Evolutionary conservation across 208 protist species (phyloP).

Genomic region (Wallacemonas collosoma): DNA sequence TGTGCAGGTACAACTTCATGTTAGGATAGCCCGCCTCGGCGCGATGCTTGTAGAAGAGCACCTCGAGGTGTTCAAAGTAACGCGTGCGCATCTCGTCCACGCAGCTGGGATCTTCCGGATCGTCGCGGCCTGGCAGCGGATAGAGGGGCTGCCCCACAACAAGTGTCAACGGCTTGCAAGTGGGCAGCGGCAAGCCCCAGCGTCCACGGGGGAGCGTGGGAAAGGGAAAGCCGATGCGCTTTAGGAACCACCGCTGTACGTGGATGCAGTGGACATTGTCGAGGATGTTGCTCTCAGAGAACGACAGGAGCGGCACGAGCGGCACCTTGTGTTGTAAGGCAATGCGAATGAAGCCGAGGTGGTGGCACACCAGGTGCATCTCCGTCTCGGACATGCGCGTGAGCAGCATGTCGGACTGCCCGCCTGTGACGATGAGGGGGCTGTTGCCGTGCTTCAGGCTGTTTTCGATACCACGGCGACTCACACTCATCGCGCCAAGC

Average conservation of each 20-base stretch:
- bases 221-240: slow-evolving; percentile 66
- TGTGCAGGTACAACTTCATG: slow-evolving; percentile 61
- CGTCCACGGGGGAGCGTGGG: slow-evolving; percentile 58
- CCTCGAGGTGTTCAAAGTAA: slow-evolving; percentile 63
- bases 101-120: slow-evolving; percentile 36
- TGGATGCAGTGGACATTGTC: slow-evolving; percentile 52
- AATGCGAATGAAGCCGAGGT: slow-evolving; percentile 66
- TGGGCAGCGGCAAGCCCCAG: slow-evolving; percentile 60
- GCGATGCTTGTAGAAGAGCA: slow-evolving; percentile 63
- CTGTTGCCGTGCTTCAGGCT: slow-evolving; percentile 46
- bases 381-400: slow-evolving; percentile 40
- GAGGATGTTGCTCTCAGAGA: slow-evolving; percentile 68
- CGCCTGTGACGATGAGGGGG: slow-evolving; percentile 70
- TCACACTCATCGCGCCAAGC: slow-evolving; percentile 45
- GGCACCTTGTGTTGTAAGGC: slow-evolving; percentile 55
- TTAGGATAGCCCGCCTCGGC: slow-evolving; percentile 57
- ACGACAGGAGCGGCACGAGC: slow-evolving; percentile 66
- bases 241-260: slow-evolving; percentile 57
- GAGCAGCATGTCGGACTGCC: slow-evolving; percentile 75
- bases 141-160: slow-evolving; percentile 59
- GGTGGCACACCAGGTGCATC: slow-evolving; percentile 72
- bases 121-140: slow-evolving; percentile 36
- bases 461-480: slow-evolving; percentile 46
- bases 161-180: slow-evolving; percentile 40
- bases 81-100: slow-evolving; percentile 42